These are phyloP conservation scores for Sphaerulina vaccinii DNA, from an alignment of 2,329 filamentous ascomycete species.

Conservation along the genomic window DNA sequence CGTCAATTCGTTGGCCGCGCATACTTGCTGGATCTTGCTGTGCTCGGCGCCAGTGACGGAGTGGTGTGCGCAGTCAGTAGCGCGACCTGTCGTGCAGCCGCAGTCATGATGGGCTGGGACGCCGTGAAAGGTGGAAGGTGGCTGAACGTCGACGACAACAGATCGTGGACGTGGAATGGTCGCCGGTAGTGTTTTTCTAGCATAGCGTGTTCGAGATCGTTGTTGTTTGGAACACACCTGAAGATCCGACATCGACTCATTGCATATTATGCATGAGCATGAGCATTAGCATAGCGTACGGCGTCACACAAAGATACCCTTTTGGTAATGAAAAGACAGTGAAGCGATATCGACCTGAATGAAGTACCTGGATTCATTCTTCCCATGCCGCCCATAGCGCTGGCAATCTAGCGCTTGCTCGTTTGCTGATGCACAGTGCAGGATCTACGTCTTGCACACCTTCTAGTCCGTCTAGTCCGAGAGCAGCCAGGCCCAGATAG, in stretches of 20 bases:
- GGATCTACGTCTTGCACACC: constrained; percentile 75
- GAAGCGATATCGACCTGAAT: background rate
- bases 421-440: constrained; percentile 69
- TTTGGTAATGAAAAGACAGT: background rate
- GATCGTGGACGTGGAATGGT: constrained; percentile 39
- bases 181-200: no score
- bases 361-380: background rate
- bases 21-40: constrained; percentile 76
- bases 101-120: constrained; percentile 86
- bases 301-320: constrained; percentile 20
- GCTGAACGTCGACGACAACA: constrained; percentile 74
- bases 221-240: background rate
- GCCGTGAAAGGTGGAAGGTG: constrained; percentile 61
- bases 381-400: constrained; percentile 29
- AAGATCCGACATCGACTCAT: background rate
- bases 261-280: background rate
- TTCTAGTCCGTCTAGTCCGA: constrained; percentile 62
- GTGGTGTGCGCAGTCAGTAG: constrained; percentile 76
- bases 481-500: constrained; percentile 78
- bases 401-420: constrained; percentile 41
- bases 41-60: constrained; percentile 66
- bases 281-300: constrained; percentile 19
- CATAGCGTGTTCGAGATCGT: no score
- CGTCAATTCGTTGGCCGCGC: constrained; percentile 75
- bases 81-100: constrained; percentile 66